These are phyloP conservation scores for Nitzschia putrida DNA, from an alignment of 108 stramenopile genomes.

Conservation along the genomic window DNA sequence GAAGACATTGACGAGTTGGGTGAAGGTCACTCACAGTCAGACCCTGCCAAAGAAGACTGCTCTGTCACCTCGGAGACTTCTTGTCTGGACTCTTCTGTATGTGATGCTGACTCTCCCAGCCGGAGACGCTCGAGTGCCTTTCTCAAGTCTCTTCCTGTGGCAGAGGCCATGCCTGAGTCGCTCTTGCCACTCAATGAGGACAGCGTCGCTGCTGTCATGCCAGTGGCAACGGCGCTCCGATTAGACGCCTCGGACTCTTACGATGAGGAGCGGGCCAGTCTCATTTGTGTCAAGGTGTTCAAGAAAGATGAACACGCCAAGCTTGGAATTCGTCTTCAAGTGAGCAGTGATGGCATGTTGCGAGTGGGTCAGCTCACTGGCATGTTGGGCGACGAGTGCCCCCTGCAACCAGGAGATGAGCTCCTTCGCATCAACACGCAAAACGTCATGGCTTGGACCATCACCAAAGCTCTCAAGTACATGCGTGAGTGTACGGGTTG, in stretches of 20 bases:
- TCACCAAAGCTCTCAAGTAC: constrained; percentile 13
- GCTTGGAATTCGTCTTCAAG: constrained; percentile 12
- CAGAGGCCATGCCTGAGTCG: constrained; percentile 1
- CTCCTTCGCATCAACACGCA: constrained; percentile 1
- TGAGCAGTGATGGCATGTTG: constrained; percentile 11
- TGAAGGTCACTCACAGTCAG: no score
- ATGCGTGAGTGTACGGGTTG: constrained; percentile 4
- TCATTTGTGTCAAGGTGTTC: constrained; percentile 13
- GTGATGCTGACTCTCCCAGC: background rate
- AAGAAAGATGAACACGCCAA: constrained; percentile 2
- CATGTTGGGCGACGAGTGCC: background rate
- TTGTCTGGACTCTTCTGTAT: background rate
- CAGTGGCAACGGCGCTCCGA: background rate
- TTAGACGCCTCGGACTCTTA: background rate
- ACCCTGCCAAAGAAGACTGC: no score
- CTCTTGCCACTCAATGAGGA: background rate
- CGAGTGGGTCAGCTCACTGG: constrained; percentile 12
- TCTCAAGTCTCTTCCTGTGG: constrained; percentile 9
- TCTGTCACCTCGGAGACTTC: no score
- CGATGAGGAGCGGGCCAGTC: background rate
- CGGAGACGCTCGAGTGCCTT: background rate
- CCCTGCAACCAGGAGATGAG: constrained; percentile 9
- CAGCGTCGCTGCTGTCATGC: background rate
- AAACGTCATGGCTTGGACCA: constrained; percentile 19
- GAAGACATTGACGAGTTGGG: no score